Percentiles rank a stretch among this genome's conserved stretches.
Evolutionary conservation across 2,329 filamentous ascomycete species (phyloP).

Genomic region (Colletotrichum magnum): DNA sequence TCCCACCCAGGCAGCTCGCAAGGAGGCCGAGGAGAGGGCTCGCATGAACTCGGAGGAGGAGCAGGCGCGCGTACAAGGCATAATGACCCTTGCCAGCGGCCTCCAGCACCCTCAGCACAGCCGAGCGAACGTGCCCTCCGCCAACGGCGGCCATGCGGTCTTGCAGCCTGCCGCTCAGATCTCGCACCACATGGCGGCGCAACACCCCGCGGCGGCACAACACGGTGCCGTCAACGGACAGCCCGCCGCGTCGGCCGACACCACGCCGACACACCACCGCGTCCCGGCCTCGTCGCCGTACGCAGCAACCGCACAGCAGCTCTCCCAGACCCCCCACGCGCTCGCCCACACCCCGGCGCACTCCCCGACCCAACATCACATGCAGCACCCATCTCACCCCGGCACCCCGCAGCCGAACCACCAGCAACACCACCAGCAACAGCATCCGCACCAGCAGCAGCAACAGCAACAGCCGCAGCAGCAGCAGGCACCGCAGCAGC

Average conservation of each 20-base stretch:
- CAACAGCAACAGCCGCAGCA: conserved; percentile 39
- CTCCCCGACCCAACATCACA: conserved; percentile 33
- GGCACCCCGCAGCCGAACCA: conserved; percentile 36
- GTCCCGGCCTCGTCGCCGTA: conserved; percentile 34
- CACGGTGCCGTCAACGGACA: conserved; percentile 28
- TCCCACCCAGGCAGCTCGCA: conserved; percentile 79
- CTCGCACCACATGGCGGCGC: conserved; percentile 30
- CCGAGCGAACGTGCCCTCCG: conserved; percentile 24
- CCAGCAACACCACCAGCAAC: conserved; percentile 1
- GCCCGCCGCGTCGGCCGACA: conserved; percentile 18
- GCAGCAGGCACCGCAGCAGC: conserved; percentile 38
- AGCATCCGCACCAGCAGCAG: conserved; percentile 24
- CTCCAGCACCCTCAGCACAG: conserved; percentile 53
- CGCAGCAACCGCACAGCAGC: conserved; percentile 32
- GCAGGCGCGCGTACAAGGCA: conserved; percentile 71
- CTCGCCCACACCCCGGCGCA: conserved; percentile 30
- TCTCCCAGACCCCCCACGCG: conserved; percentile 34
- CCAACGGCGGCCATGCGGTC: conserved; percentile 27
- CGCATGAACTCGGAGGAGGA: conserved; percentile 72
- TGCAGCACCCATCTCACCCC: conserved; percentile 31
- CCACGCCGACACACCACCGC: conserved; percentile 19
- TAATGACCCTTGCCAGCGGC: conserved; percentile 66
- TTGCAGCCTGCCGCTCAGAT: conserved; percentile 34
- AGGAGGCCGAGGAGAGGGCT: conserved; percentile 76
- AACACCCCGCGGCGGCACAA: conserved; percentile 20